Percentiles rank a stretch among this genome's conserved stretches.
phyloP scores from a whole-genome alignment of 805 yeast genomes.

The Schwanniomyces occidentalis region DNA sequence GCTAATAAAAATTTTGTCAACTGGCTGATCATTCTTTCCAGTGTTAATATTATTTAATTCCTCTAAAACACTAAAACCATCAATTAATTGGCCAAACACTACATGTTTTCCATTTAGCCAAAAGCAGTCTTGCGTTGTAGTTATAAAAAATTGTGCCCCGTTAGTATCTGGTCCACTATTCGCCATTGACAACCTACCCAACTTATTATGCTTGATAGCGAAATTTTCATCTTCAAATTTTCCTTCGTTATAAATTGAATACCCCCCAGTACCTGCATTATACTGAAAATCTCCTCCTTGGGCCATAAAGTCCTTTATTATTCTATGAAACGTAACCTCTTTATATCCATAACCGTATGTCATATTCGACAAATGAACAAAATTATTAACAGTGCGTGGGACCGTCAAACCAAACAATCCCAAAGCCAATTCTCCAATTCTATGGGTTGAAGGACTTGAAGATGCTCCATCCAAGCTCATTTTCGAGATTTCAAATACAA shows the following conservation, averaged over 20 bases:
- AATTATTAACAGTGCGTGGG: conserved; percentile 47
- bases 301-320: conserved; percentile 36
- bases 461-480: conserved; percentile 9
- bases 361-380: conserved; percentile 28
- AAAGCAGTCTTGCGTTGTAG: conserved; percentile 16
- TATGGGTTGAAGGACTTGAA: conserved; percentile 4
- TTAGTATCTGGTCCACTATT: conserved; percentile 27
- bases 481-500: conserved; percentile 37
- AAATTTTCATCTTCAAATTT: conserved; percentile 56
- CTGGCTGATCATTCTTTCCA: conserved; percentile 19
- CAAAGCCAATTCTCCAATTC: conserved; percentile 48
- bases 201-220: conserved; percentile 63
- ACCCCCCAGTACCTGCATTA: conserved; percentile 84
- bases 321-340: conserved; percentile 53
- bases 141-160: conserved; percentile 28
- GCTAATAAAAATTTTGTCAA: conserved; percentile 5
- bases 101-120: conserved; percentile 24
- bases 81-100: conserved; percentile 26
- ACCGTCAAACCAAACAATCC: conserved; percentile 67
- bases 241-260: conserved; percentile 63
- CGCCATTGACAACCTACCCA: conserved; percentile 68
- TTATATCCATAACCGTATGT: conserved; percentile 59
- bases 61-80: conserved; percentile 21
- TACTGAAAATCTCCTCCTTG: conserved; percentile 39
- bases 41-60: conserved; percentile 18